These are phyloP conservation scores for Gossypium arboreum DNA, from an alignment of 345 rosid species.

Conservation along the genomic window DNA sequence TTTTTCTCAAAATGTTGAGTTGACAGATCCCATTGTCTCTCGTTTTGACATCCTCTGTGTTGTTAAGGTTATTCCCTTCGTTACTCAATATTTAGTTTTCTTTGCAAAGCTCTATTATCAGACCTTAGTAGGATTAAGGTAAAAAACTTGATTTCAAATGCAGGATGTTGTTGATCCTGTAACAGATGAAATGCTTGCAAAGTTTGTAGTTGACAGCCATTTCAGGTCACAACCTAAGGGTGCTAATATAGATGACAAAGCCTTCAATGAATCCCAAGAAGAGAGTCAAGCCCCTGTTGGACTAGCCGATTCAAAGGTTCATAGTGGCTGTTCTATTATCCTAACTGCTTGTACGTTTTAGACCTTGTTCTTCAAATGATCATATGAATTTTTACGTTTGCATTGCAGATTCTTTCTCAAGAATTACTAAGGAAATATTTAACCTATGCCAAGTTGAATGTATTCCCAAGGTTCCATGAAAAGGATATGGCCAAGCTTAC, in stretches of 20 bases:
- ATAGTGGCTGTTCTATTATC: constrained; percentile 5
- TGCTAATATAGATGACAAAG: constrained; percentile 49
- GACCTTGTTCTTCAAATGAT: constrained; percentile 13
- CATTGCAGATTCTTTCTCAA: constrained; percentile 68
- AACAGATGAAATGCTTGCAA: constrained; percentile 92
- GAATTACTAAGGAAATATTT: constrained; percentile 83
- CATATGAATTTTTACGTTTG: constrained; percentile 7
- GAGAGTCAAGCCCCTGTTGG: constrained; percentile 42
- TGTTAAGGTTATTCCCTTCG: constrained; percentile 61
- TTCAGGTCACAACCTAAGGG: constrained; percentile 89
- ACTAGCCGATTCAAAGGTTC: constrained; percentile 54
- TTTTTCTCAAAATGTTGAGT: constrained; percentile 84
- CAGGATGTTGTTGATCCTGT: constrained; percentile 97
- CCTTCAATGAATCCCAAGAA: constrained; percentile 49
- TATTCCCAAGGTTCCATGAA: constrained; percentile 83
- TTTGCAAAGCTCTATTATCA: background rate
- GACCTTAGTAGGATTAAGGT: constrained; percentile 7
- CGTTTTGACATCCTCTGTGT: constrained; percentile 93
- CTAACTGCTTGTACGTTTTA: constrained; percentile 12
- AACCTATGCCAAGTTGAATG: constrained; percentile 82
- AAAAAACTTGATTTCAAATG: constrained; percentile 22
- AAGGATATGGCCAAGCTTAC: constrained; percentile 80
- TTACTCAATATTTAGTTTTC: constrained; percentile 3
- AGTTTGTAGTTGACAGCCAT: constrained; percentile 90
- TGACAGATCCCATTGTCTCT: constrained; percentile 93